These are phyloP conservation scores for Meredithiella fracta DNA, from an alignment of 2,329 filamentous ascomycete species.

Conservation along the genomic window DNA sequence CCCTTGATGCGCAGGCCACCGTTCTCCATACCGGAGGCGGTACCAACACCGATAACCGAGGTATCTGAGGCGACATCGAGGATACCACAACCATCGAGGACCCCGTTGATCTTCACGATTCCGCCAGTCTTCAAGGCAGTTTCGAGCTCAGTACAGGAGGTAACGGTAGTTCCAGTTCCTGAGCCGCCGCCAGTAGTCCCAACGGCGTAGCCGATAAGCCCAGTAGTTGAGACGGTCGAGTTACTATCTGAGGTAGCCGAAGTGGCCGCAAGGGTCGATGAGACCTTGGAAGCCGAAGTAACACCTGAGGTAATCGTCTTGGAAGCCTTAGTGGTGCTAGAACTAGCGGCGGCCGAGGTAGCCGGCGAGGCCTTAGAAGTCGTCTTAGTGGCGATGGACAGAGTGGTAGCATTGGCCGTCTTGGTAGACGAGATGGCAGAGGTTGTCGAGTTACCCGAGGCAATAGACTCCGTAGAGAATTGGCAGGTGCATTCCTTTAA, in stretches of 20 bases:
- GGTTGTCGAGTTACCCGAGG: not conserved
- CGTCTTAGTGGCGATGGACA: no score
- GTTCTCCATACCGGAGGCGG: conserved; percentile 25
- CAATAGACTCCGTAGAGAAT: conserved; percentile 15
- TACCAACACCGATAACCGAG: conserved; percentile 33
- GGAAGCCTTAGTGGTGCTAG: not conserved
- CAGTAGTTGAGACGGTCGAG: conserved; percentile 17
- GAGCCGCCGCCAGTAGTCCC: conserved; percentile 31
- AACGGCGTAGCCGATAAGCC: conserved; percentile 20
- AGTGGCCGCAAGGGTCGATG: not conserved
- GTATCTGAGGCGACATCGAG: conserved; percentile 33
- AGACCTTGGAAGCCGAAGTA: no score
- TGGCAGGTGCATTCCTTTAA: conserved; percentile 22
- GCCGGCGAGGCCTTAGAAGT: not conserved
- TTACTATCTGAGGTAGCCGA: conserved; percentile 7
- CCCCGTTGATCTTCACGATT: conserved; percentile 31
- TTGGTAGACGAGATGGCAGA: not conserved
- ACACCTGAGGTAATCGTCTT: no score
- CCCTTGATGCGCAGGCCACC: conserved; percentile 31
- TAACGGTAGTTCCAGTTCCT: conserved; percentile 29
- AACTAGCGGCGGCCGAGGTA: not conserved
- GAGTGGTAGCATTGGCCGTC: not conserved
- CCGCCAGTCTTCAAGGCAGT: conserved; percentile 23
- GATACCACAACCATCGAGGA: conserved; percentile 26
- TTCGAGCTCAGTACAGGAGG: conserved; percentile 26